Conservation (phyloP, 345 rosid genomes). For the Nephelium lappaceum region DNA sequence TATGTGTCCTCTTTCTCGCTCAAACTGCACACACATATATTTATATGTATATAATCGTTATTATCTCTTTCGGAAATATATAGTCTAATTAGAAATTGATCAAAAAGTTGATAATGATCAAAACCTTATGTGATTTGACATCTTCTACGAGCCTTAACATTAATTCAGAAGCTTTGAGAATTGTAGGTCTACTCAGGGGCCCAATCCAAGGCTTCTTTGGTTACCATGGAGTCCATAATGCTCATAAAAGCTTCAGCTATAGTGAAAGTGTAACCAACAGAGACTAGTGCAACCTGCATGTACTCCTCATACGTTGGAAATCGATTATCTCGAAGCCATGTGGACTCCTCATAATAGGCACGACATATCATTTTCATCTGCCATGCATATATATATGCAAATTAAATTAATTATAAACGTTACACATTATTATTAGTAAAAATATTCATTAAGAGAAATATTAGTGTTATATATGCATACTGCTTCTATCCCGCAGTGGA, state of each 20-base stretch:
- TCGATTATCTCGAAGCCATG: too few species aligned
- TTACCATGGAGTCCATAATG: background rate
- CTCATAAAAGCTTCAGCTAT: background rate
- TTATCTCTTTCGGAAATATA: too few species aligned
- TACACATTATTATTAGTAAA: too few species aligned
- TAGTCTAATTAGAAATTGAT: too few species aligned
- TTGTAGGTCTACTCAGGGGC: background rate
- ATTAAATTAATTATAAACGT: too few species aligned
- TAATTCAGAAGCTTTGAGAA: background rate
- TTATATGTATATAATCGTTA: too few species aligned
- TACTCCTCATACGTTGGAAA: background rate
- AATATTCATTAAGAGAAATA: too few species aligned
- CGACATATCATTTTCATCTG: background rate
- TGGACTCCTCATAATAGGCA: background rate
- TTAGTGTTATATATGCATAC: background rate
- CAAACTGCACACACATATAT: background rate
- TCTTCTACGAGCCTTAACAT: background rate
- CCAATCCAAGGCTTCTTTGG: background rate
- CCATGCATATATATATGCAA: too few species aligned
- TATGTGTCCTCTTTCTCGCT: background rate
- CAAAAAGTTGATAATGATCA: too few species aligned
- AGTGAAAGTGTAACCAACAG: background rate
- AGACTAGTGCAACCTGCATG: background rate
- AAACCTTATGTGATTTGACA: background rate
- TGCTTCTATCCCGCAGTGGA: constrained; percentile 19